phyloP scores from a whole-genome alignment of 352 stramenopile genomes.

The Globisporangium carolinianum region DNA sequence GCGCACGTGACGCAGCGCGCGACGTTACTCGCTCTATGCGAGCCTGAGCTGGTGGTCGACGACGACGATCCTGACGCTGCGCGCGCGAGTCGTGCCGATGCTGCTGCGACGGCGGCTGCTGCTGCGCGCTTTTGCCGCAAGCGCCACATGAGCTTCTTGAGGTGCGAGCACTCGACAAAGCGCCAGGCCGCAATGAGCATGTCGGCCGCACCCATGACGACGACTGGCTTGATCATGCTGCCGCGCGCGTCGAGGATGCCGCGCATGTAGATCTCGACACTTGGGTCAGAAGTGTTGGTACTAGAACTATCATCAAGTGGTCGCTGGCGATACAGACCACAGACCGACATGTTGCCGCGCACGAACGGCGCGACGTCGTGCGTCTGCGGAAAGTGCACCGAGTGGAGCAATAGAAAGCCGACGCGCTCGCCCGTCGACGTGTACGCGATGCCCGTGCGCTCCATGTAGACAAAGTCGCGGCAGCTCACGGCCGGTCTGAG shows the following conservation, averaged over 20 bases:
- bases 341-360: conserved; percentile 18
- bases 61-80: neutral
- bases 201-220: conserved; percentile 29
- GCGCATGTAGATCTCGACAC: conserved; percentile 5
- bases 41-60: neutral
- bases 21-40: neutral
- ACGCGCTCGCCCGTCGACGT: conserved; percentile 6
- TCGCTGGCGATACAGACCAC: conserved; percentile 13
- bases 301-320: neutral
- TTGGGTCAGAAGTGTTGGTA: neutral
- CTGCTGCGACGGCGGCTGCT: neutral
- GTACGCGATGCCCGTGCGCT: conserved; percentile 7
- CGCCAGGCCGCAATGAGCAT: conserved; percentile 1
- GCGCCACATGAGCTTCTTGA: conserved; percentile 7
- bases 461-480: conserved; percentile 17
- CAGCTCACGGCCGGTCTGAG: conserved; percentile 1
- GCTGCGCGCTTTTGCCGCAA: conserved; percentile 1
- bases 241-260: conserved; percentile 13
- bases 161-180: conserved; percentile 6
- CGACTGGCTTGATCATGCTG: conserved; percentile 25
- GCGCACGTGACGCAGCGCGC: neutral
- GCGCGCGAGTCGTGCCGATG: neutral
- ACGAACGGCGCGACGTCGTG: conserved; percentile 12
- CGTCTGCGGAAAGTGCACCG: conserved; percentile 13
- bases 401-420: conserved; percentile 13